phyloP scores from a whole-genome alignment of 805 yeast species.

The Saccharomycodes ludwigii region DNA sequence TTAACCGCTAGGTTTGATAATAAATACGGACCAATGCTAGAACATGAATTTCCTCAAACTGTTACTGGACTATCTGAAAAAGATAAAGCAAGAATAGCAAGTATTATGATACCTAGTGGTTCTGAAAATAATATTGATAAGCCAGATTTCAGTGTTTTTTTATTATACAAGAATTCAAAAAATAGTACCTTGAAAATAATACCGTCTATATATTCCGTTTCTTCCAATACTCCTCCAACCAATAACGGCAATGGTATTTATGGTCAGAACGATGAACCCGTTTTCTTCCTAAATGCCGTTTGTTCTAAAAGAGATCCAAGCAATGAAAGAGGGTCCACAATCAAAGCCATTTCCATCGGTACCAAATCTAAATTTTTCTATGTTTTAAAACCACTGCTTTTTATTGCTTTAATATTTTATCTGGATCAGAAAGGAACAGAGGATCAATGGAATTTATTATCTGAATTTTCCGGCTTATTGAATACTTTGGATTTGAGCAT shows the following conservation, averaged over 20 bases:
- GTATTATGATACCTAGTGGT: slow-evolving; percentile 51
- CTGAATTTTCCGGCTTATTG: slow-evolving; percentile 15
- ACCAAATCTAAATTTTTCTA: slow-evolving; percentile 41
- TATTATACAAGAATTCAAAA: slow-evolving; percentile 33
- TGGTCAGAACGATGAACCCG: slow-evolving; percentile 23
- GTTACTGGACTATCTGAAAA: slow-evolving; percentile 27
- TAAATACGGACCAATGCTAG: slow-evolving; percentile 56
- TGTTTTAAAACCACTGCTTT: slow-evolving; percentile 45
- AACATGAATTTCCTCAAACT: slow-evolving; percentile 43
- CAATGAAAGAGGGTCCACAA: slow-evolving; percentile 45
- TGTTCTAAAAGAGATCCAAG: slow-evolving; percentile 31
- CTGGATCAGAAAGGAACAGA: slow-evolving; percentile 11
- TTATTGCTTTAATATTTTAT: slow-evolving; percentile 33
- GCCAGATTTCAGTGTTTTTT: slow-evolving; percentile 48
- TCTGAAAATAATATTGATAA: slow-evolving; percentile 34
- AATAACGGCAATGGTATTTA: background rate
- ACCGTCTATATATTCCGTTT: slow-evolving; percentile 8
- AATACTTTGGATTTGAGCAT: slow-evolving; percentile 17
- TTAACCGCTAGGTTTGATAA: slow-evolving; percentile 73
- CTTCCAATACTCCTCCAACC: background rate
- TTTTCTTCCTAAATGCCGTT: slow-evolving; percentile 46
- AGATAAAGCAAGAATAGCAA: slow-evolving; percentile 30
- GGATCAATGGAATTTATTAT: slow-evolving; percentile 7
- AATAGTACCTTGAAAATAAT: slow-evolving; percentile 11
- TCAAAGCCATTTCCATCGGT: slow-evolving; percentile 47